Evolutionary conservation across 129 eudicot genomes (phyloP).

Genomic region (Pseudognaphalium luteoalbum): DNA sequence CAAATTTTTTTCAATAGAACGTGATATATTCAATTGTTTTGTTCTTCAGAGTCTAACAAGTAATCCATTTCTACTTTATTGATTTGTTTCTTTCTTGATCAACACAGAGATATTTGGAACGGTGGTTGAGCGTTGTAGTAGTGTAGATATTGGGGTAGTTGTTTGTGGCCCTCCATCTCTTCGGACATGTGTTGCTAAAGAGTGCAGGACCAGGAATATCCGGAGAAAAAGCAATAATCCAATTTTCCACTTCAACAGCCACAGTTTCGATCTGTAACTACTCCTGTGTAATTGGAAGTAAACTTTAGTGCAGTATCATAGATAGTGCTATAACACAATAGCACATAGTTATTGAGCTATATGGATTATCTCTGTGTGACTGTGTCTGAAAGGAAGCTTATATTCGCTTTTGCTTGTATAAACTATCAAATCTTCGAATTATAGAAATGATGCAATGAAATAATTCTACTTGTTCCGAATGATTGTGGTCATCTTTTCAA

Average conservation of each 20-base stretch:
- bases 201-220: slow-evolving; percentile 63
- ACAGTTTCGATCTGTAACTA: slow-evolving; percentile 79
- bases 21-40: neutral
- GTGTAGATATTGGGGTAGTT: slow-evolving; percentile 75
- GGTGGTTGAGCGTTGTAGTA: slow-evolving; percentile 54
- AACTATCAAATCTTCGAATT: slow-evolving; percentile 1
- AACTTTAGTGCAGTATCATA: slow-evolving; percentile 7
- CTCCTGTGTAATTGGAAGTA: slow-evolving; percentile 8
- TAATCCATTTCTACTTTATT: neutral
- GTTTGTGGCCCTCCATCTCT: slow-evolving; percentile 84
- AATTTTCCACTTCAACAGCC: slow-evolving; percentile 82
- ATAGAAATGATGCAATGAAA: neutral
- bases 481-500: slow-evolving; percentile 1
- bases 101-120: slow-evolving; percentile 61
- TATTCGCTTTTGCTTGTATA: neutral
- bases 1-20: neutral
- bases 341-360: neutral
- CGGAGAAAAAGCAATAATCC: slow-evolving; percentile 50
- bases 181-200: slow-evolving; percentile 63
- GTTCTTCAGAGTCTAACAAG: neutral
- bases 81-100: slow-evolving; percentile 10
- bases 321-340: neutral
- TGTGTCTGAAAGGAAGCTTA: slow-evolving; percentile 5
- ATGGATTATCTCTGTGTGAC: neutral
- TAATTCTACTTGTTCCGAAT: neutral